phyloP scores from a whole-genome alignment of 192 early-diverging fungal species.

The Linnemannia elongata region DNA sequence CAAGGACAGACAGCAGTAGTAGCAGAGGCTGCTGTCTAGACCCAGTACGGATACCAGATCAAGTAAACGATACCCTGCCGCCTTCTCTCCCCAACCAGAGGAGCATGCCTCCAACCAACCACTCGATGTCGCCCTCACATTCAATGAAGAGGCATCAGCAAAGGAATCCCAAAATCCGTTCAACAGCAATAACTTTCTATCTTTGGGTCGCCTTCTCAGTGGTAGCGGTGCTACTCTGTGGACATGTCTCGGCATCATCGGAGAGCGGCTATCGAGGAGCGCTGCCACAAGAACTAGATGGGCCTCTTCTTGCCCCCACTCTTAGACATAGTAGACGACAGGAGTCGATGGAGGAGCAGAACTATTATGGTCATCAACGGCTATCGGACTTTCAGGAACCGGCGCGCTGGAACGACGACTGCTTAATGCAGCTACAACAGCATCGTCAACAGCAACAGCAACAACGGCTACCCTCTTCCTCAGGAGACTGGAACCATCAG shows the following conservation, averaged over 20 bases:
- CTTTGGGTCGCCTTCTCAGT: background rate
- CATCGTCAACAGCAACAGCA: background rate
- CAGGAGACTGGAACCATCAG: background rate
- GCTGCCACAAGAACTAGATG: background rate
- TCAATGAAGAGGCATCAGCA: background rate
- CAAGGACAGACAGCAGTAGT: background rate
- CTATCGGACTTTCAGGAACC: background rate
- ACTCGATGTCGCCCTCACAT: background rate
- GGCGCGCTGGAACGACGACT: background rate
- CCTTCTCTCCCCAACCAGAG: background rate
- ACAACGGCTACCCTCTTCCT: background rate
- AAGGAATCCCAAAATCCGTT: background rate
- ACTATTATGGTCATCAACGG: background rate
- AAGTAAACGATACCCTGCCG: background rate
- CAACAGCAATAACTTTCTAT: background rate
- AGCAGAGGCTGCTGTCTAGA: background rate
- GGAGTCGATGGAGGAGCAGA: background rate
- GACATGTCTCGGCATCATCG: background rate
- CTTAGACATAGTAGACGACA: background rate
- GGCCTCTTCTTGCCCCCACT: background rate
- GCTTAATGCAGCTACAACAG: slow-evolving; percentile 7
- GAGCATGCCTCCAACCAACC: background rate
- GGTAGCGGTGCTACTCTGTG: background rate
- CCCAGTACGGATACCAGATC: background rate
- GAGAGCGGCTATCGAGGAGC: background rate